Percentiles rank a stretch among this genome's conserved stretches.
These are phyloP conservation scores for Pseudovirgaria hyperparasitica DNA, from an alignment of 2,329 filamentous ascomycete species.

Conservation along the genomic window DNA sequence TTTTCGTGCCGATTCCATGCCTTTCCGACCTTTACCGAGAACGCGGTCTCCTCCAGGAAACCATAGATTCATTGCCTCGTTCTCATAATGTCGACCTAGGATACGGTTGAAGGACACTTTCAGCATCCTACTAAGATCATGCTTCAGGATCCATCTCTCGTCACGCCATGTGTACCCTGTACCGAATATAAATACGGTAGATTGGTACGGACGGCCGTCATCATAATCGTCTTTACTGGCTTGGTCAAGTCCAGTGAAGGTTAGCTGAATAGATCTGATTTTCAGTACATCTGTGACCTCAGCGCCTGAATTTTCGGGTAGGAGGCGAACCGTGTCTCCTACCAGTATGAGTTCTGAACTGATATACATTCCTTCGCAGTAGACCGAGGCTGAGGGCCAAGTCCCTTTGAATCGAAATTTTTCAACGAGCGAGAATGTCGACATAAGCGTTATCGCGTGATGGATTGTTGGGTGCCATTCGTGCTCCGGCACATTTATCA, in stretches of 20 bases:
- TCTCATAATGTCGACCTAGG: constrained; percentile 42
- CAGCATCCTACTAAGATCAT: constrained; percentile 27
- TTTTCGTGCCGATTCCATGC: constrained; percentile 32
- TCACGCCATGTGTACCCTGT: constrained; percentile 37
- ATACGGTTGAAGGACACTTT: constrained; percentile 39
- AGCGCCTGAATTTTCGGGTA: constrained; percentile 11
- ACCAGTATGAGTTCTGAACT: constrained; percentile 42
- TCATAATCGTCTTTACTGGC: constrained; percentile 33
- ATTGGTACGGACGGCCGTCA: constrained; percentile 33
- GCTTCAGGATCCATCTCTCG: constrained; percentile 39
- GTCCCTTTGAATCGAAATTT: constrained; percentile 39
- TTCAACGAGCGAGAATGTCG: constrained; percentile 40
- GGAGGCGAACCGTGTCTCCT: constrained; percentile 42
- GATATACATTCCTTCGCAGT: constrained; percentile 41
- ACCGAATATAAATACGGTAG: constrained; percentile 36
- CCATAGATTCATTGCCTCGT: constrained; percentile 33
- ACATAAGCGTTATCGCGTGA: constrained; percentile 40
- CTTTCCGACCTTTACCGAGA: constrained; percentile 33
- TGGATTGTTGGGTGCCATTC: constrained; percentile 41
- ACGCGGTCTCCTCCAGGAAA: constrained; percentile 18
- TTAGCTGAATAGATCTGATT: constrained; percentile 40
- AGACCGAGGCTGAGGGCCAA: constrained; percentile 43
- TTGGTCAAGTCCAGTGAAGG: constrained; percentile 35
- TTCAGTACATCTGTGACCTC: constrained; percentile 39
- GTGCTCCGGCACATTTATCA: constrained; percentile 27